These are phyloP conservation scores for Amniculicola lignicola DNA, from an alignment of 495 filamentous ascomycete genomes.

Conservation along the genomic window DNA sequence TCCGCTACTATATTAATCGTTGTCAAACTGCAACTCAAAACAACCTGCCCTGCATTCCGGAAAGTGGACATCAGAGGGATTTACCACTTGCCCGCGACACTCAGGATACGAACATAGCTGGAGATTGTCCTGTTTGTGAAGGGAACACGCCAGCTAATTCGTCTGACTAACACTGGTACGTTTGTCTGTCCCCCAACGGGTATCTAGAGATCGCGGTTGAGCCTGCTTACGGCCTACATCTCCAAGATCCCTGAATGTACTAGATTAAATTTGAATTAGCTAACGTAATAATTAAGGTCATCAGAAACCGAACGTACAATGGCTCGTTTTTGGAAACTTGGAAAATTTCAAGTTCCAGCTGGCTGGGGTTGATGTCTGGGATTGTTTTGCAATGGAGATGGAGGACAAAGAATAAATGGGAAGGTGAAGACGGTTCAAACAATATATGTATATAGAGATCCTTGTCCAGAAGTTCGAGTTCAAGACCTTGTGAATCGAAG, in stretches of 20 bases:
- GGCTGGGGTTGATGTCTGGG: conserved; percentile 12
- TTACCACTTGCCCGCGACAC: conserved; percentile 8
- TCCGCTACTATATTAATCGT: conserved; percentile 4
- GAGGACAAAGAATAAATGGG: conserved; percentile 9
- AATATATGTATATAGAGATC: conserved; percentile 13
- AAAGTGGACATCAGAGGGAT: conserved; percentile 16
- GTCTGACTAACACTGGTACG: conserved; percentile 10
- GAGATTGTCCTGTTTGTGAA: conserved; percentile 14
- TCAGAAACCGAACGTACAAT: conserved; percentile 9
- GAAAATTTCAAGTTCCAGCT: conserved; percentile 15
- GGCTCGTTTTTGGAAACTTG: conserved; percentile 5
- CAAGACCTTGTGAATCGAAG: conserved; percentile 9
- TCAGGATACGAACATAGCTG: conserved; percentile 16
- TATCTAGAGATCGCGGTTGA: conserved; percentile 11
- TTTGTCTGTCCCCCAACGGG: conserved; percentile 5
- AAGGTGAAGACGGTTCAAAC: conserved; percentile 12
- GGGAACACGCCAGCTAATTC: conserved; percentile 11
- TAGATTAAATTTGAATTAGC: conserved; percentile 17
- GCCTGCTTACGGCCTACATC: conserved; percentile 8
- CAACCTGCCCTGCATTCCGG: conserved; percentile 7
- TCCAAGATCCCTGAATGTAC: conserved; percentile 15
- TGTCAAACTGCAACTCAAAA: conserved; percentile 9
- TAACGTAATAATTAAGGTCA: conserved; percentile 1
- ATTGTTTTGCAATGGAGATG: conserved; percentile 12
- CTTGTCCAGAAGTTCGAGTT: conserved; percentile 4